Evolutionary conservation across 2,329 filamentous ascomycete genomes (phyloP).

Genomic region (Fusarium dlaminii): DNA sequence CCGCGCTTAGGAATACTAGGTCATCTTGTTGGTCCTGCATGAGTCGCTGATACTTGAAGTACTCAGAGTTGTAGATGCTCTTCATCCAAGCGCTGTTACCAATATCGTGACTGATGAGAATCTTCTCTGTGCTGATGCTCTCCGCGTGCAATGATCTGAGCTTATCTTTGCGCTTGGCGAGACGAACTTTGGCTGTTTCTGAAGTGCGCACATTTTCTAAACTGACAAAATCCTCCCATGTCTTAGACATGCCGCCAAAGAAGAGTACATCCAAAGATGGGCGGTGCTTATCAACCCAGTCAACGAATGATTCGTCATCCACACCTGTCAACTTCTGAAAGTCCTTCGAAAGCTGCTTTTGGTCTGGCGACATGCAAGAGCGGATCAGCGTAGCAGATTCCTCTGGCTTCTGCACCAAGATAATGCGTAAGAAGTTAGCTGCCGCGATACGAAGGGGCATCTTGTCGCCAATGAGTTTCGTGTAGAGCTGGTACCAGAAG

Average conservation of each 20-base stretch:
- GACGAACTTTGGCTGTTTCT: slow-evolving; percentile 75
- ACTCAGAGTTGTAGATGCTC: slow-evolving; percentile 92
- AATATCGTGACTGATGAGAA: slow-evolving; percentile 83
- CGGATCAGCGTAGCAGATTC: slow-evolving; percentile 80
- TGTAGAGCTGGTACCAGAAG: slow-evolving; percentile 92
- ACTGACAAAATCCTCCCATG: slow-evolving; percentile 88
- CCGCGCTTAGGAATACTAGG: slow-evolving; percentile 76
- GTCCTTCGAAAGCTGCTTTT: slow-evolving; percentile 75
- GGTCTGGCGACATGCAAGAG: slow-evolving; percentile 75
- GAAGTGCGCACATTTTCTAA: slow-evolving; percentile 83
- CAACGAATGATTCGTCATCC: slow-evolving; percentile 87
- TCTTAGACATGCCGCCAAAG: slow-evolving; percentile 79
- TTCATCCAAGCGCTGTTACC: slow-evolving; percentile 92
- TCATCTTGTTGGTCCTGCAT: slow-evolving; percentile 96
- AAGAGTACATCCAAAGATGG: slow-evolving; percentile 84
- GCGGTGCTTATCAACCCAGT: slow-evolving; percentile 87
- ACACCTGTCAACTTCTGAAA: slow-evolving; percentile 88
- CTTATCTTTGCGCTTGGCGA: slow-evolving; percentile 81
- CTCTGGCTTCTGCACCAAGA: slow-evolving; percentile 91
- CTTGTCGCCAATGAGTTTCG: slow-evolving; percentile 80
- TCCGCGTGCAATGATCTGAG: slow-evolving; percentile 83
- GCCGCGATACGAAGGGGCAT: slow-evolving; percentile 76
- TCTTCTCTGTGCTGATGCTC: slow-evolving; percentile 72
- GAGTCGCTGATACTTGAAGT: slow-evolving; percentile 88
- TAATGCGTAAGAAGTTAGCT: slow-evolving; percentile 87